Percentiles rank a stretch among this genome's conserved stretches.
These are phyloP conservation scores for Arthrobotrys pseudoclavata DNA, from an alignment of 2,329 filamentous ascomycete genomes.

Conservation along the genomic window DNA sequence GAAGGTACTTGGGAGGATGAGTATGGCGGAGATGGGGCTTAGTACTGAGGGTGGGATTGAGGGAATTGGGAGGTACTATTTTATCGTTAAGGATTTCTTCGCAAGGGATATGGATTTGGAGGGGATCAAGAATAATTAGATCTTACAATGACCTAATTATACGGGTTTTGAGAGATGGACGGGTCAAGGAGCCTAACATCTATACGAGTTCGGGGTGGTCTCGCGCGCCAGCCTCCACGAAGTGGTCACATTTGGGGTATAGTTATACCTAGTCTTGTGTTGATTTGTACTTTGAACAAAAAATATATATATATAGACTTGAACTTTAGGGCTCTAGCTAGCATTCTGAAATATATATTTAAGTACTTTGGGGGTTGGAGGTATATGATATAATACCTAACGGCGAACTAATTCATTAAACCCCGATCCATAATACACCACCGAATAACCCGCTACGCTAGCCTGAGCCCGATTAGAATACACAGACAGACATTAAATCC, in stretches of 20 bases:
- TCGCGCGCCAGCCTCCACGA: no score
- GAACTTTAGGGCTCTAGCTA: no score
- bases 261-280: background rate
- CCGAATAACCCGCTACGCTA: background rate
- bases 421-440: background rate
- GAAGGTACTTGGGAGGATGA: slow-evolving; percentile 33
- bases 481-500: background rate
- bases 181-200: slow-evolving; percentile 1
- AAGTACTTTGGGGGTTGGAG: no score
- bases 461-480: background rate
- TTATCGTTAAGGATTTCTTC: slow-evolving; percentile 53
- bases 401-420: background rate
- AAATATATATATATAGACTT: no score
- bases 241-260: no score
- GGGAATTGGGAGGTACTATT: slow-evolving; percentile 47
- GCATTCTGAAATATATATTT: no score
- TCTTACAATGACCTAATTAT: background rate
- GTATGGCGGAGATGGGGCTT: slow-evolving; percentile 30
- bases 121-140: background rate
- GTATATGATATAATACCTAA: no score
- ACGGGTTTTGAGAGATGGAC: background rate
- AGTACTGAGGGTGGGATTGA: slow-evolving; percentile 33
- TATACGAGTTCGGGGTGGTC: background rate
- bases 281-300: no score
- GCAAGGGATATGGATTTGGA: slow-evolving; percentile 7